Conservation (phyloP, 202 grass and related monocot species). For the Schoenoplectus triqueter region DNA sequence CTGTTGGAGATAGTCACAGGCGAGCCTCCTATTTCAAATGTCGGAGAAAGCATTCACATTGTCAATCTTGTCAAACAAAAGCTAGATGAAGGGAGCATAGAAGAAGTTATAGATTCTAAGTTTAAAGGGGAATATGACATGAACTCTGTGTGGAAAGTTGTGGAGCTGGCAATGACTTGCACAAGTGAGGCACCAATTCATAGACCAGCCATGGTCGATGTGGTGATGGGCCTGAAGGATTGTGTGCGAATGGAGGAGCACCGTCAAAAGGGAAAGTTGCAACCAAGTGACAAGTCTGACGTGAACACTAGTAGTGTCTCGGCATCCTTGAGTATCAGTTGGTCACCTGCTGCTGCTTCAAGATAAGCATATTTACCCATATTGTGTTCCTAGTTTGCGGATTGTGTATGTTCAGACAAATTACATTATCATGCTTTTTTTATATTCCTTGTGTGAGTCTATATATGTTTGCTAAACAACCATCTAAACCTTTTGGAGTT, state of each 20-base stretch:
- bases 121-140: constrained; percentile 30
- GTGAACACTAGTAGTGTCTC: neutral
- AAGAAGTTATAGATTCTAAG: constrained; percentile 39
- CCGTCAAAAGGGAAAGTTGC: neutral
- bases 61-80: neutral
- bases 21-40: constrained; percentile 24
- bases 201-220: constrained; percentile 42
- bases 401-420: too few relatives aligned
- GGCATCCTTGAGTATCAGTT: neutral
- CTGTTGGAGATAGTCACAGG: constrained; percentile 50
- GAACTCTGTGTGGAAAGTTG: constrained; percentile 38
- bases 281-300: neutral
- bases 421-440: too few relatives aligned
- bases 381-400: neutral
- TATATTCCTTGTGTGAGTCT: too few relatives aligned
- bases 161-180: constrained; percentile 44
- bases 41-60: constrained; percentile 27
- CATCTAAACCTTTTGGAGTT: too few relatives aligned
- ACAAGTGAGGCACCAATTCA: neutral
- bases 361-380: neutral
- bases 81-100: constrained; percentile 31
- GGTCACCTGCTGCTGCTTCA: neutral
- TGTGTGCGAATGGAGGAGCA: constrained; percentile 30
- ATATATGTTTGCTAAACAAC: too few relatives aligned
- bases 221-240: constrained; percentile 41